Evolutionary conservation across 306 rosid genomes (phyloP), one percentile per base, ranked within the genome.

Genomic region (Cyclanthera cordifolia): DNA sequence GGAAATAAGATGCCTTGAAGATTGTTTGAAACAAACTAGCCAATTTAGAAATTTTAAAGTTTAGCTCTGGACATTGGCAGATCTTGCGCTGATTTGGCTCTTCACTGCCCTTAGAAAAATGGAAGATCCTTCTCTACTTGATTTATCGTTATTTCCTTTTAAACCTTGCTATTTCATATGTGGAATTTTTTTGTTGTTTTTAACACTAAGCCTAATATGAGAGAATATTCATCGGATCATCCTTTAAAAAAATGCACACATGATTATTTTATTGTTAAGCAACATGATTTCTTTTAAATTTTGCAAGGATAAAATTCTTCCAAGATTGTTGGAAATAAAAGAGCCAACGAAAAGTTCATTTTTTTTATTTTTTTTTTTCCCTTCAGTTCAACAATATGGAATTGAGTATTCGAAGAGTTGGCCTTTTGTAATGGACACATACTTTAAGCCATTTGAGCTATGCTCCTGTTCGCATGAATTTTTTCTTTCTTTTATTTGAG

Each of bases 261-360:
- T 5, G n/a, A n/a, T 60, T 19, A n/a, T 34, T n/a, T 60, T 17
- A 60, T 28, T 60, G 90, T 84, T 69, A 24, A 69, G n/a, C 10
- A 41, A 19, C 47, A 5, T 12, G 68, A 61, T 19, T 32, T 17
- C 19, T 21, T 23, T 19, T 20, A 63, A 20, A 41, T 21, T 20
- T 63, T 19, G 8, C 51, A 28, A 4, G 32, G 32, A 63, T 2
- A 65, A 64, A 37, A 43, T 34, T 39, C 48, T 32, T 34, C 49
- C 15, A 59, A 8, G 25, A 59, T 64, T 64, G 8, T 14, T 43
- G 53, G 37, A 64, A 6, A 41, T 19, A 12, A 43, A 12, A 20
- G 20, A 63, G 49, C 13, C 4, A 21, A 21, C 21, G 34, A 20
- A 20, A 63, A 41, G 32, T 39, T 63, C 3, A 1, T 32, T 2